Evolutionary conservation across 2,329 filamentous ascomycete genomes (phyloP), one percentile per base, ranked within the genome.

Genomic region (Fusarium compactum): DNA sequence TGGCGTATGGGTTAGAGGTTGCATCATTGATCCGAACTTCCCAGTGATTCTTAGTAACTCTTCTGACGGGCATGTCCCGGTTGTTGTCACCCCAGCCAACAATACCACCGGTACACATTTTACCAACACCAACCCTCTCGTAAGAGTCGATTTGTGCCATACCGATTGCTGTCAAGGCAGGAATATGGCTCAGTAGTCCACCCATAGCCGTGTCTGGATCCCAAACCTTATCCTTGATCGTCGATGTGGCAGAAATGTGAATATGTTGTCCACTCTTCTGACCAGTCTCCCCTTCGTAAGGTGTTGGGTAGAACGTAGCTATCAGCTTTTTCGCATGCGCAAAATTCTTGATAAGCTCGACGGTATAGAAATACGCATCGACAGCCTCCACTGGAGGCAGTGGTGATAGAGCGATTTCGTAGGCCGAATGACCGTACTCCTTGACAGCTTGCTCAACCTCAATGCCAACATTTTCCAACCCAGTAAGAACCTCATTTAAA

Each of bases 251-350:
- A 1, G 62, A 65, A 4, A 65, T 65, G 6, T 65, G 62, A 27
- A 65, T 65, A 0, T 65, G 62, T 8, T 65, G 60, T 3, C 60
- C 60, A 15, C 11, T 65, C n/a, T 58, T 50, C 18, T 58, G 62
- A 1, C 62, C 62, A 0, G 46, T 20, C 4, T 50, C 40, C 8
- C 30, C 62, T 2, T 41, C 45, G 2, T 34, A 65, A 1, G 62
- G 51, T 1, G 60, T 65, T 1, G 62, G 51, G n/a, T 65, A 58
- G 10, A 65, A 65, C 4, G 62, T 65, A 6, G 62, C 60, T 5
- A 58, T 24, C 4, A 46, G 22, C 0, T 34, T 12, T 6, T 44
- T 2, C 5, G 29, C 50, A 7, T 50, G 22, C 4, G 62, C 51
- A 1, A 58, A 24, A 6, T 51, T 65, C 4, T 50, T 47, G 1